Evolutionary conservation across 2,329 filamentous ascomycete species (phyloP), one percentile per base, ranked within the genome.

Genomic region (Ilyonectria mors-panacis): DNA sequence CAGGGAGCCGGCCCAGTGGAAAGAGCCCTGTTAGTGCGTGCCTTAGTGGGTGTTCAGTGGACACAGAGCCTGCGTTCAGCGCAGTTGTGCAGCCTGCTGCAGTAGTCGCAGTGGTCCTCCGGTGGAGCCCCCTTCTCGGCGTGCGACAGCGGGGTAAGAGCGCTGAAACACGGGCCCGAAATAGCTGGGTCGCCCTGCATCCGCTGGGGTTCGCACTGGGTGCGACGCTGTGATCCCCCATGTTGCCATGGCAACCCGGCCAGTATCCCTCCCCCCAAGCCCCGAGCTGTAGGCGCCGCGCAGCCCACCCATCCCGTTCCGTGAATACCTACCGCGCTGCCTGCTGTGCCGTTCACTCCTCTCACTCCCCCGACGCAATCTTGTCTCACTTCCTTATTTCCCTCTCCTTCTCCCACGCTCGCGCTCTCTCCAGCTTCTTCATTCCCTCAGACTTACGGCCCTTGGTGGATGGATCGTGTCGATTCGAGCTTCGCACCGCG

Each of bases 131-230:
- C 65, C 68, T 67, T 55, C 68, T 70, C 61, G 63, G 73, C 56
- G 67, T 65, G 64, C 73, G 68, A 67, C 71, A 73, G 73, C 73
- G 73, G 73, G 73, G 73, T 75, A 76, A 51, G 45, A 15, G 54
- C 59, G 57, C 59, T 75, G 69, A 73, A 76, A 76, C 73, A 66
- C 56, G 59, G 66, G 56, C 57, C 57, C 62, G 65, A 70, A 70
- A 68, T 66, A 71, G 67, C 68, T 67, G 70, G 68, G 56, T 44
- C 33, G 50, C 63, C 53, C 58, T 63, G 64, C 70, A 73, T 68
- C 67, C 55, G 50, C 57, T 60, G 51, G 39, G 30, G 19, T 56
- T 30, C 17, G 48, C 28, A 33, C 48, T 51, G 48, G 26, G 8
- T 30, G 17, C 48, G 17, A 51, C 48, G 30, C 30, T 51, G 48